phyloP scores from a whole-genome alignment of 1,284 basidiomycete genomes.

The Termitomyces sp. region DNA sequence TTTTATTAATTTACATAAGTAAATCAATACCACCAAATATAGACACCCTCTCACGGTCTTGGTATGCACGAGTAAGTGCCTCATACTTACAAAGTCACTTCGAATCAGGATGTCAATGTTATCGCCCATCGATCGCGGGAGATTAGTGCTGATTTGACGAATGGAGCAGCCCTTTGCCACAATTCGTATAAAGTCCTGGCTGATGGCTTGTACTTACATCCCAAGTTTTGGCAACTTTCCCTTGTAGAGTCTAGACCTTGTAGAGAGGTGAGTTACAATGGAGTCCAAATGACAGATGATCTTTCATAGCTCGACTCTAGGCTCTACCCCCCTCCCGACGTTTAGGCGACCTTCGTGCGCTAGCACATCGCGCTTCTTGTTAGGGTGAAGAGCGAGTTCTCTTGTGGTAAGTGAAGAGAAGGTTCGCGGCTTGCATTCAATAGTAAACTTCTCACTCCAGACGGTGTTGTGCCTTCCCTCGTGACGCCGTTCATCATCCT shows the following conservation, averaged over 20 bases:
- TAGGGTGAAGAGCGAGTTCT: constrained; percentile 53
- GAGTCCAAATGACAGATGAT: neutral
- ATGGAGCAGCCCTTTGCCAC: neutral
- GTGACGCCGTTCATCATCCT: constrained; percentile 56
- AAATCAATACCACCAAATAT: neutral
- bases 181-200: neutral
- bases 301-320: constrained; percentile 1
- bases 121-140: constrained; percentile 24
- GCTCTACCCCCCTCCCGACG: constrained; percentile 47
- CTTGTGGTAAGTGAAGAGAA: constrained; percentile 35
- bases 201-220: neutral
- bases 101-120: constrained; percentile 17
- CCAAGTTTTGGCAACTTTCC: neutral
- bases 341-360: constrained; percentile 62
- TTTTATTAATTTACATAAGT: no score
- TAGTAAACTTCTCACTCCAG: constrained; percentile 6
- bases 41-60: no score
- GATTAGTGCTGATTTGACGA: neutral
- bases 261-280: constrained; percentile 2
- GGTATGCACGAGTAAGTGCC: no score
- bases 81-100: neutral
- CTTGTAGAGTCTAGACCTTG: constrained; percentile 1
- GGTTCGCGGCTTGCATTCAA: constrained; percentile 6
- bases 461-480: constrained; percentile 29
- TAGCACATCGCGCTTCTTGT: constrained; percentile 74